Percentiles rank a stretch among this genome's conserved stretches.
phyloP scores from a whole-genome alignment of 2,329 filamentous ascomycete species.

The Cordyceps militaris region DNA sequence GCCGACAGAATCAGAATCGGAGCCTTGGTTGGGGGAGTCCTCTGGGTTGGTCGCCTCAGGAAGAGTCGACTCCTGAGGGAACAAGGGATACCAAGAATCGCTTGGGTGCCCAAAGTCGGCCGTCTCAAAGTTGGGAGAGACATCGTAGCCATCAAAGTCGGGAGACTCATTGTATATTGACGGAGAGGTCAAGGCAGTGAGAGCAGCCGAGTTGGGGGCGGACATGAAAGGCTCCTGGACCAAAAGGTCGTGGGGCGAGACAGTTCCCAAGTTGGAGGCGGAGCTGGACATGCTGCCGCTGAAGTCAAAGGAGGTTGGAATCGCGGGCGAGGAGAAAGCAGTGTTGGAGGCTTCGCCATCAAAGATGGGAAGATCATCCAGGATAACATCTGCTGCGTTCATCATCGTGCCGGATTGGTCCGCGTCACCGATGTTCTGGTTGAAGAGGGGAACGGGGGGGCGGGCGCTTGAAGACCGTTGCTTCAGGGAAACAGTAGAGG shows the following conservation, averaged over 20 bases:
- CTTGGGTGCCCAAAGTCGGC: constrained; percentile 46
- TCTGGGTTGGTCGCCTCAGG: constrained; percentile 25
- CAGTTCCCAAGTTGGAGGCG: constrained; percentile 55
- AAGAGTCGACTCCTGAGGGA: constrained; percentile 44
- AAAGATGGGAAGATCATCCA: constrained; percentile 53
- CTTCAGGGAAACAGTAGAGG: constrained; percentile 52
- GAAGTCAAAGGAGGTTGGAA: constrained; percentile 45
- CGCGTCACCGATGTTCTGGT: constrained; percentile 49
- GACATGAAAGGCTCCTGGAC: constrained; percentile 64
- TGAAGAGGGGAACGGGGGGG: constrained; percentile 67
- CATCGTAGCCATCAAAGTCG: constrained; percentile 65
- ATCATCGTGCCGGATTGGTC: constrained; percentile 39
- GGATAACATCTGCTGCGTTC: constrained; percentile 46
- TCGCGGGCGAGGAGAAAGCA: constrained; percentile 47
- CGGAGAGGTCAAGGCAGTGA: constrained; percentile 81
- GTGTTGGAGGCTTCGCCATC: constrained; percentile 42
- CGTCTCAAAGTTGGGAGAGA: constrained; percentile 67
- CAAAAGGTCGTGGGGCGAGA: constrained; percentile 77
- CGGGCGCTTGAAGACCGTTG: constrained; percentile 46
- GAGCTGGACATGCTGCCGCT: constrained; percentile 41
- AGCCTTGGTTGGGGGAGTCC: constrained; percentile 36
- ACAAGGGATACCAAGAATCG: constrained; percentile 66
- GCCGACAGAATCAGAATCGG: constrained; percentile 40
- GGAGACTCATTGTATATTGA: constrained; percentile 73
- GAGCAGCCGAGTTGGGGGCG: constrained; percentile 71